Evolutionary conservation across 495 filamentous ascomycete genomes (phyloP).

Genomic region (Lepidopterella palustris): DNA sequence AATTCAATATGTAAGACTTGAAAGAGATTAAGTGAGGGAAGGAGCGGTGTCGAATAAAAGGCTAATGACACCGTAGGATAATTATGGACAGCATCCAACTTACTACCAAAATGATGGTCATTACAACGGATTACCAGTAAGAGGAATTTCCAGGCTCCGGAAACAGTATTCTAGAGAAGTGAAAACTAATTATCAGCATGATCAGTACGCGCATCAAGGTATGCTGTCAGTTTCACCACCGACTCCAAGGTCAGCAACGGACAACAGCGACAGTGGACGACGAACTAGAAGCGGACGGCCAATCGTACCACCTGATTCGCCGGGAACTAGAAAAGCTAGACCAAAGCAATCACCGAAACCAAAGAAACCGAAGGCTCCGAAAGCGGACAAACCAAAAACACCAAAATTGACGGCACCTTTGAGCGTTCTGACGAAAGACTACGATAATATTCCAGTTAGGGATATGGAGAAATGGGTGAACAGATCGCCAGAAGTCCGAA

Average conservation of each 20-base stretch:
- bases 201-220: conserved; percentile 10
- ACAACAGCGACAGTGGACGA: conserved; percentile 30
- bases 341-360: conserved; percentile 44
- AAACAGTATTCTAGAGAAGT: conserved; percentile 14
- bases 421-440: conserved; percentile 67
- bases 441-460: conserved; percentile 55
- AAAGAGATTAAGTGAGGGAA: not conserved
- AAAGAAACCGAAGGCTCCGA: conserved; percentile 47
- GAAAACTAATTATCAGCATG: not conserved
- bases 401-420: conserved; percentile 60
- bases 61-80: conserved; percentile 4
- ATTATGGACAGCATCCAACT: conserved; percentile 26
- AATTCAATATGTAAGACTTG: conserved; percentile 40
- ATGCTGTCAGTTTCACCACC: conserved; percentile 33
- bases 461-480: conserved; percentile 83
- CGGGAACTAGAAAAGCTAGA: conserved; percentile 24
- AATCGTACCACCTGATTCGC: conserved; percentile 31
- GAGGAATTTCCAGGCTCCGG: not conserved
- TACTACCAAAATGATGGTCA: conserved; percentile 48
- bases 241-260: conserved; percentile 35
- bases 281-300: conserved; percentile 47
- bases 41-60: not conserved
- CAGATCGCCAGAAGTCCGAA: conserved; percentile 58
- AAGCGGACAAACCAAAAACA: conserved; percentile 44
- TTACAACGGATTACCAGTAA: conserved; percentile 30